Percentiles rank a stretch among this genome's conserved stretches.
phyloP scores from a whole-genome alignment of 2,329 filamentous ascomycete genomes.

The Xenoacremonium recifei region DNA sequence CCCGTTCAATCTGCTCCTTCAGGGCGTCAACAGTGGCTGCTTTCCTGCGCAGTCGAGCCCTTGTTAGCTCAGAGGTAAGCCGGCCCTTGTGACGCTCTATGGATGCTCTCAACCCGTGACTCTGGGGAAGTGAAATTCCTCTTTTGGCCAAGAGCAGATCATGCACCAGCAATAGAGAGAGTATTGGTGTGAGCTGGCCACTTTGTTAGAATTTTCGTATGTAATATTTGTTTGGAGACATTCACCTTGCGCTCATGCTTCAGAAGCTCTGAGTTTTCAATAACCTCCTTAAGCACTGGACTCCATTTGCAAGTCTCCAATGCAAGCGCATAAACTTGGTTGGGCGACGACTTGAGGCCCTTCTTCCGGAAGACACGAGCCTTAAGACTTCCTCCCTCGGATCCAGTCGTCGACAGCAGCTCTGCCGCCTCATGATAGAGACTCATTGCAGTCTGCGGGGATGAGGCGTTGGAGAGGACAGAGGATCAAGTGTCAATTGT shows the following conservation, averaged over 20 bases:
- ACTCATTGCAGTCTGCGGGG: slow-evolving; percentile 67
- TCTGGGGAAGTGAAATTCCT: slow-evolving; percentile 77
- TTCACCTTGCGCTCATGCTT: slow-evolving; percentile 80
- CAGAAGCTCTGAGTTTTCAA: slow-evolving; percentile 76
- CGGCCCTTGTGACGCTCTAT: slow-evolving; percentile 81
- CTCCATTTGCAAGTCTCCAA: slow-evolving; percentile 92
- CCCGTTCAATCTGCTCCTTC: slow-evolving; percentile 53
- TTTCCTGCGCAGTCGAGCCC: slow-evolving; percentile 70
- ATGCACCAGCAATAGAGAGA: slow-evolving; percentile 81
- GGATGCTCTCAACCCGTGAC: slow-evolving; percentile 73
- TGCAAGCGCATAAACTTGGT: slow-evolving; percentile 84
- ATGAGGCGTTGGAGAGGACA: too few species aligned
- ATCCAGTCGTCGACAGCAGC: slow-evolving; percentile 59
- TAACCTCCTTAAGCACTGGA: slow-evolving; percentile 78
- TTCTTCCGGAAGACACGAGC: slow-evolving; percentile 77
- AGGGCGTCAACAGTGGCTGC: slow-evolving; percentile 68
- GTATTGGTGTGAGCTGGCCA: slow-evolving; percentile 69
- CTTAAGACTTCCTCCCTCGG: slow-evolving; percentile 75
- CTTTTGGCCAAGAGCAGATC: slow-evolving; percentile 80
- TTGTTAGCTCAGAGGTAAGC: slow-evolving; percentile 78
- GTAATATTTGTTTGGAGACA: background rate
- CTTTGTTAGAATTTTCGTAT: slow-evolving; percentile 6
- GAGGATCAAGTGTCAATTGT: too few species aligned
- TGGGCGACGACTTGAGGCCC: slow-evolving; percentile 71
- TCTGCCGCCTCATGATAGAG: slow-evolving; percentile 90